Conservation (phyloP, 2,329 filamentous ascomycete species). For the Exophiala phaeomuriformis region DNA sequence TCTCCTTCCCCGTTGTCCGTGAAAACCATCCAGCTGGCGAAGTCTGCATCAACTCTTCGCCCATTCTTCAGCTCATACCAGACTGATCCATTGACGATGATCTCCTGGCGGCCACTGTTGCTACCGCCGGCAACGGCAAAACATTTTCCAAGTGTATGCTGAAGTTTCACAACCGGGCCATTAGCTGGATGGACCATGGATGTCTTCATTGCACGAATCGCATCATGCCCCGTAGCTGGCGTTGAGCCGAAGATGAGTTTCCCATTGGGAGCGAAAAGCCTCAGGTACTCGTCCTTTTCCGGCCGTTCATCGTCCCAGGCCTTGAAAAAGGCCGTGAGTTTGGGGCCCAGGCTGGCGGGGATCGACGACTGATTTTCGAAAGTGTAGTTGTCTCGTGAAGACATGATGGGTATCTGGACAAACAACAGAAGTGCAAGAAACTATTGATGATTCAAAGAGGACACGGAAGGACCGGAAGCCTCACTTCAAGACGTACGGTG, state of each 20-base stretch:
- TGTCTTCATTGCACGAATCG: constrained; percentile 14
- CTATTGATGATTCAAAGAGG: neutral
- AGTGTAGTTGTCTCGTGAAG: constrained; percentile 17
- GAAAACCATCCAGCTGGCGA: constrained; percentile 14
- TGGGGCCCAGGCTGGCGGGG: constrained; percentile 9
- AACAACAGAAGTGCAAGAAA: neutral
- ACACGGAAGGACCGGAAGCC: neutral
- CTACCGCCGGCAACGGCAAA: constrained; percentile 15
- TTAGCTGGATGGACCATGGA: constrained; percentile 19
- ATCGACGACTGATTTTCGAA: constrained; percentile 17
- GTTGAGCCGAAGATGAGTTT: constrained; percentile 14
- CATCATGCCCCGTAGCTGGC: constrained; percentile 10
- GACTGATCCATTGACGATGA: constrained; percentile 18
- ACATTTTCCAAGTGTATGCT: constrained; percentile 17
- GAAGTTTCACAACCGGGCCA: constrained; percentile 16
- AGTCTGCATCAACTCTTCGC: constrained; percentile 13
- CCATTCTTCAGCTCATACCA: constrained; percentile 20
- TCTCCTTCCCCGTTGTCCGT: constrained; percentile 6
- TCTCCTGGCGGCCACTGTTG: constrained; percentile 10
- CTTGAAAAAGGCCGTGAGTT: constrained; percentile 16
- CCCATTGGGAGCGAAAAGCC: constrained; percentile 13
- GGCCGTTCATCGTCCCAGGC: constrained; percentile 18
- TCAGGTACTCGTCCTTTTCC: constrained; percentile 9
- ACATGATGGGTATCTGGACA: constrained; percentile 2
- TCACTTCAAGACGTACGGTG: neutral